Conservation (phyloP, 192 early-diverging fungal genomes). For the Haplosporangium gracile region DNA sequence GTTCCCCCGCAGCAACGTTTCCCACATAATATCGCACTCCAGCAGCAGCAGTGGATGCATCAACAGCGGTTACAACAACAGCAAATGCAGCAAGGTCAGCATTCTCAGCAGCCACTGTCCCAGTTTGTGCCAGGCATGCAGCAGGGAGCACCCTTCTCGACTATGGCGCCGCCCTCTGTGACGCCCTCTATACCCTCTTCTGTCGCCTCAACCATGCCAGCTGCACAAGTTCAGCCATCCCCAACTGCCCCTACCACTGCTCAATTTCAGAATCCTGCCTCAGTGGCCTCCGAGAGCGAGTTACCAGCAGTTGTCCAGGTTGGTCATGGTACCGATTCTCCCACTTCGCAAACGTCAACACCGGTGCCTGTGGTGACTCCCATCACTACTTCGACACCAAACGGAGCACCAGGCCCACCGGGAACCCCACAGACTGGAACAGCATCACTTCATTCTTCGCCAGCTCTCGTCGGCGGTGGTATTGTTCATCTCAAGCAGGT, state of each 20-base stretch:
- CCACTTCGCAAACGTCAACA: background rate
- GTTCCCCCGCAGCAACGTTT: constrained; percentile 10
- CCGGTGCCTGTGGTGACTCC: constrained; percentile 11
- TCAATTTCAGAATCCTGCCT: constrained; percentile 6
- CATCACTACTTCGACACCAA: background rate
- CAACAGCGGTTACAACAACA: constrained; percentile 18
- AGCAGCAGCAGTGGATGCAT: constrained; percentile 40
- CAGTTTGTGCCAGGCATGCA: background rate
- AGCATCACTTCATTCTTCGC: constrained; percentile 13
- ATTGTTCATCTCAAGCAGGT: constrained; percentile 19
- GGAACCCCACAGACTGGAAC: background rate
- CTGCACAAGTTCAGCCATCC: background rate
- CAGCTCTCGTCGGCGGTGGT: constrained; percentile 12
- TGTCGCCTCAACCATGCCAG: constrained; percentile 13
- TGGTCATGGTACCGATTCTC: constrained; percentile 8
- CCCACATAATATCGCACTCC: constrained; percentile 19
- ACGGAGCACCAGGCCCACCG: background rate
- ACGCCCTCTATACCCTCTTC: constrained; percentile 25
- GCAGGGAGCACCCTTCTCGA: background rate
- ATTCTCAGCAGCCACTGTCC: background rate
- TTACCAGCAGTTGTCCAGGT: background rate
- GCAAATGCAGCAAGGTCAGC: background rate
- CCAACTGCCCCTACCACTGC: constrained; percentile 5
- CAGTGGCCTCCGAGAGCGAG: background rate
- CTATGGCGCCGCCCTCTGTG: background rate